Conservation (phyloP, 1,284 basidiomycete genomes). For the Ceratobasidium sp. region DNA sequence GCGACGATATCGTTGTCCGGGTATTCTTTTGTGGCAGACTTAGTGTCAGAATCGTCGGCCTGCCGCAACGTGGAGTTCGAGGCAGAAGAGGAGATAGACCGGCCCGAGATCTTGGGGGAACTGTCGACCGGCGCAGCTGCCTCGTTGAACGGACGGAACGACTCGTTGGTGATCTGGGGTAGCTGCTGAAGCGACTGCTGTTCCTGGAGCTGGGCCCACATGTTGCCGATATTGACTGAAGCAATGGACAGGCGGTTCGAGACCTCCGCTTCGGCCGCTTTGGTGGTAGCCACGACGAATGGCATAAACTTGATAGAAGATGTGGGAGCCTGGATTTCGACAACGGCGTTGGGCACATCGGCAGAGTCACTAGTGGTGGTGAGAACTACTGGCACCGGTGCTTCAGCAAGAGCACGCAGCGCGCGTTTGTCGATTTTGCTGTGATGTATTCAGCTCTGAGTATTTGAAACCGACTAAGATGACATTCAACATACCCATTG, state of each 20-base stretch:
- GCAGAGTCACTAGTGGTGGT: constrained; percentile 17
- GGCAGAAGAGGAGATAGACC: constrained; percentile 18
- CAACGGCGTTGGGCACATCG: constrained; percentile 6
- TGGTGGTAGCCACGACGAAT: constrained; percentile 25
- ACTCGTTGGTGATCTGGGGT: constrained; percentile 35
- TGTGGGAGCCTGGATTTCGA: constrained; percentile 22
- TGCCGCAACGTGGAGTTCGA: constrained; percentile 26
- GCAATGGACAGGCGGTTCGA: constrained; percentile 20
- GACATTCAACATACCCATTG: constrained; percentile 53
- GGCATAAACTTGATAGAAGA: constrained; percentile 26
- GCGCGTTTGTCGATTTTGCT: constrained; percentile 66
- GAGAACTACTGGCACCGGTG: constrained; percentile 18
- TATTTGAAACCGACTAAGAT: neutral
- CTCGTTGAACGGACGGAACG: constrained; percentile 36
- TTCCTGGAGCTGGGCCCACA: constrained; percentile 39
- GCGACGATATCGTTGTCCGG: constrained; percentile 19
- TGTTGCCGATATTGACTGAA: constrained; percentile 29
- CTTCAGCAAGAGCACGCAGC: constrained; percentile 59
- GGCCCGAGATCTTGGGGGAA: constrained; percentile 17
- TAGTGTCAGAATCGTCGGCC: constrained; percentile 21
- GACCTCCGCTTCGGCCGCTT: constrained; percentile 2
- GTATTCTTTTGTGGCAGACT: constrained; percentile 23
- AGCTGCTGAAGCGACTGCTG: neutral
- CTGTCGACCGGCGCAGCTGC: neutral
- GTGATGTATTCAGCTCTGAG: constrained; percentile 51